A percentile compares a stretch with the other conserved stretches of the same genome.
phyloP scores from a whole-genome alignment of 768 basidiomycete species.

The Leccinum pellstonianum region DNA sequence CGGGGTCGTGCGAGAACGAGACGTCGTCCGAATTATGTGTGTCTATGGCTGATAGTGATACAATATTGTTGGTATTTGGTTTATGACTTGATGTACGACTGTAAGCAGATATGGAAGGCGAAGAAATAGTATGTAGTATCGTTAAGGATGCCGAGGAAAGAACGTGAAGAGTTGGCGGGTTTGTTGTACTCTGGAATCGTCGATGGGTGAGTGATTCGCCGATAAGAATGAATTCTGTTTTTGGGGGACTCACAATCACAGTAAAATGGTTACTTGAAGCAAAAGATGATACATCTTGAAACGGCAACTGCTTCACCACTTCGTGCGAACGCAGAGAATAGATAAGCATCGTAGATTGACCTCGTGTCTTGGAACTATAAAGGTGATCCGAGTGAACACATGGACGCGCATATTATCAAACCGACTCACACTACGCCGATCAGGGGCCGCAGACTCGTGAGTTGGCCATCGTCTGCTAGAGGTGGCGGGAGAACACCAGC shows the following conservation, averaged over 20 bases:
- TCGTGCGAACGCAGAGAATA: conserved; percentile 51
- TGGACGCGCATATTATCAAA: background rate
- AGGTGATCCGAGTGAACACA: conserved; percentile 4
- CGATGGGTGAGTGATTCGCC: background rate
- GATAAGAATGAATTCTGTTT: background rate
- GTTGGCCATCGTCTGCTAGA: conserved; percentile 27
- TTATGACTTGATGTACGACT: conserved; percentile 35
- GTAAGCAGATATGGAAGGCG: conserved; percentile 46
- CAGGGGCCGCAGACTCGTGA: conserved; percentile 33
- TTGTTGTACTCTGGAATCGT: conserved; percentile 51
- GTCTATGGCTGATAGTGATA: conserved; percentile 41
- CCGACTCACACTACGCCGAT: conserved; percentile 36
- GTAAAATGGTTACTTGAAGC: conserved; percentile 49
- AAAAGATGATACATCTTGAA: conserved; percentile 45
- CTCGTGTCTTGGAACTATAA: conserved; percentile 24
- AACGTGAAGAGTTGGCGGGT: conserved; percentile 54
- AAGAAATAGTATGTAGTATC: conserved; percentile 49
- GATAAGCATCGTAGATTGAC: conserved; percentile 35
- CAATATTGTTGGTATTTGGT: conserved; percentile 37
- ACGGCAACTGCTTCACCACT: conserved; percentile 46
- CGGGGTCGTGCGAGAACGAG: conserved; percentile 26
- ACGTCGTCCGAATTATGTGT: conserved; percentile 17
- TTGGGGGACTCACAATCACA: conserved; percentile 49
- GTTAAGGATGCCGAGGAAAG: conserved; percentile 54
- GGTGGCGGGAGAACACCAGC: conserved; percentile 43